phyloP scores from a whole-genome alignment of 2,329 filamentous ascomycete species.

The Ophiostoma sp. region DNA sequence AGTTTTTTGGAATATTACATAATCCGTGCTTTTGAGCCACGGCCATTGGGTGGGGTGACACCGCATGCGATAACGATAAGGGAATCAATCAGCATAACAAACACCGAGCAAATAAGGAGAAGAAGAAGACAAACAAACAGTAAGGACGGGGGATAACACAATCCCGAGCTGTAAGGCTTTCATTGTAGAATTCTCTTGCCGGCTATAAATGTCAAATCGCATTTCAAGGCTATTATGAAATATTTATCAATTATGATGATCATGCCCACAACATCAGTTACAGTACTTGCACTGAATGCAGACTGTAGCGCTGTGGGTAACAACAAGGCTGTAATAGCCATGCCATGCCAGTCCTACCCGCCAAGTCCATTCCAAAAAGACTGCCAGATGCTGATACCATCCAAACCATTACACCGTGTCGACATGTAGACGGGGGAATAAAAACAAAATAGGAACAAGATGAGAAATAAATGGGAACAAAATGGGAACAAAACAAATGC shows the following conservation, averaged over 20 bases:
- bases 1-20: constrained; percentile 8
- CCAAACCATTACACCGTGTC: neutral
- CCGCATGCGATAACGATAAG: neutral
- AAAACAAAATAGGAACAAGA: neutral
- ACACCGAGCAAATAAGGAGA: neutral
- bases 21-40: neutral
- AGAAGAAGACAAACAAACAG: neutral
- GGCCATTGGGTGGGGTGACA: neutral
- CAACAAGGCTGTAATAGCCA: neutral
- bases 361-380: neutral
- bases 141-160: neutral
- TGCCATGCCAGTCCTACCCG: neutral
- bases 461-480: neutral
- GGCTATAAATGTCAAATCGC: neutral
- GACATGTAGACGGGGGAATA: neutral
- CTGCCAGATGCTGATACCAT: neutral
- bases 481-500: neutral
- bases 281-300: neutral
- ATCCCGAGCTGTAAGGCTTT: neutral
- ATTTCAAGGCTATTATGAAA: neutral
- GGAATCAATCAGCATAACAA: neutral
- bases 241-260: neutral
- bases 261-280: neutral
- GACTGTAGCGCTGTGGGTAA: neutral
- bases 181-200: no score